These are phyloP conservation scores for Physaria fendleri DNA, from an alignment of 345 rosid genomes.

Conservation along the genomic window DNA sequence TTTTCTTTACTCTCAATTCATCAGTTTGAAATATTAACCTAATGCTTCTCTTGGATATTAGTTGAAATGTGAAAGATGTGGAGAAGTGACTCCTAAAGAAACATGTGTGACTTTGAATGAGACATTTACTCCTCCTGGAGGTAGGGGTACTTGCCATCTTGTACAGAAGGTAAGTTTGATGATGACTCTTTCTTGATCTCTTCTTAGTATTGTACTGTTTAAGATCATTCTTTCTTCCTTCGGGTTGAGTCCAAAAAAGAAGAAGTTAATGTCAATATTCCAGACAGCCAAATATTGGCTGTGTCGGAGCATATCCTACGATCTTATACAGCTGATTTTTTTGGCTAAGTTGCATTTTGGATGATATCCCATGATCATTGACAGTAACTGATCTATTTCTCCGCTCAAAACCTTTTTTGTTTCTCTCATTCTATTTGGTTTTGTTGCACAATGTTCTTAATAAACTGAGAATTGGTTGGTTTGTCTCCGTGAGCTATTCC, in stretches of 20 bases:
- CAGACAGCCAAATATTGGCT: neutral
- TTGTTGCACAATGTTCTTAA: neutral
- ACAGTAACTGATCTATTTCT: neutral
- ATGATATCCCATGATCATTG: neutral
- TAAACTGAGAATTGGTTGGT: neutral
- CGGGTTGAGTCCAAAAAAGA: neutral
- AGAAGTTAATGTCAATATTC: neutral
- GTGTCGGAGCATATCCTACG: neutral
- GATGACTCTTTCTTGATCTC: neutral
- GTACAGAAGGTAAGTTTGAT: conserved; percentile 57
- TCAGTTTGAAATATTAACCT: neutral
- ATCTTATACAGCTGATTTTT: neutral
- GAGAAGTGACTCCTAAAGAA: conserved; percentile 78
- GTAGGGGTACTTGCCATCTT: conserved; percentile 70
- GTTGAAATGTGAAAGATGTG: conserved; percentile 77
- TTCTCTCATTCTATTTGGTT: neutral
- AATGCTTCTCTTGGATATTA: conserved; percentile 8
- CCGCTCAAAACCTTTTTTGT: neutral
- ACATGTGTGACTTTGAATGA: conserved; percentile 69
- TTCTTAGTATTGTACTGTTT: neutral
- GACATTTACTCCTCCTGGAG: conserved; percentile 41
- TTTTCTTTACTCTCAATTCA: neutral
- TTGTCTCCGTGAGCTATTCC: conserved; percentile 1
- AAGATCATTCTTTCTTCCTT: neutral
- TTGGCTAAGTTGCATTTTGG: neutral